phyloP scores from a whole-genome alignment of 2,329 filamentous ascomycete genomes.

The Hirsutella thompsonii region DNA sequence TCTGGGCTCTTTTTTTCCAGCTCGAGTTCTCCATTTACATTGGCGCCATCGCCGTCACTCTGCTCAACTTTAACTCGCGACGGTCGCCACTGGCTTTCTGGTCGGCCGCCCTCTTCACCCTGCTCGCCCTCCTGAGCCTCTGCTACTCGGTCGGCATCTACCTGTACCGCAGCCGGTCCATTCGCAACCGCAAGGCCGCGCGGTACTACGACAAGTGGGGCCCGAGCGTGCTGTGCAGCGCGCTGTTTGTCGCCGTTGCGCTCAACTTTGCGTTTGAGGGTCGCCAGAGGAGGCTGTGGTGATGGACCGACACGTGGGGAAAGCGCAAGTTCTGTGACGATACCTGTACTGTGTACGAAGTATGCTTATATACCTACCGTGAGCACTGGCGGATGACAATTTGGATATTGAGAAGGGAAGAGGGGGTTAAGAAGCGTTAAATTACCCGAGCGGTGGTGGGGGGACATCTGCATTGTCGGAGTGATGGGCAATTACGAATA shows the following conservation, averaged over 20 bases:
- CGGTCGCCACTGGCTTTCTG: slow-evolving; percentile 47
- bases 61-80: slow-evolving; percentile 66
- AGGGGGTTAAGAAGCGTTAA: too few relatives aligned
- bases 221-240: slow-evolving; percentile 61
- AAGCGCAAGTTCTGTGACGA: not conserved
- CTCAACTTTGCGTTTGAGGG: slow-evolving; percentile 74
- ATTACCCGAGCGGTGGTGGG: too few relatives aligned
- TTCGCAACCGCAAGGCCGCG: slow-evolving; percentile 70
- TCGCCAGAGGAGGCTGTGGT: slow-evolving; percentile 45
- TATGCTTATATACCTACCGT: not conserved
- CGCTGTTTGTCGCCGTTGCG: slow-evolving; percentile 60
- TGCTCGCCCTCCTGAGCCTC: slow-evolving; percentile 66
- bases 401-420: too few relatives aligned
- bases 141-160: slow-evolving; percentile 76
- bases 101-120: slow-evolving; percentile 66
- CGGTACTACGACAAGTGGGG: slow-evolving; percentile 87
- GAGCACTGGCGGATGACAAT: too few relatives aligned
- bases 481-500: too few relatives aligned
- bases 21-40: slow-evolving; percentile 96
- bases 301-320: slow-evolving; percentile 1
- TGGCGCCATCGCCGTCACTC: slow-evolving; percentile 69
- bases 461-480: too few relatives aligned
- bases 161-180: slow-evolving; percentile 76
- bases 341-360: not conserved
- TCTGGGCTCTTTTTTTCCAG: too few relatives aligned